Evolutionary conservation across 495 filamentous ascomycete genomes (phyloP), one percentile per base, ranked within the genome.

Genomic region (Penicillium simplicissimum): DNA sequence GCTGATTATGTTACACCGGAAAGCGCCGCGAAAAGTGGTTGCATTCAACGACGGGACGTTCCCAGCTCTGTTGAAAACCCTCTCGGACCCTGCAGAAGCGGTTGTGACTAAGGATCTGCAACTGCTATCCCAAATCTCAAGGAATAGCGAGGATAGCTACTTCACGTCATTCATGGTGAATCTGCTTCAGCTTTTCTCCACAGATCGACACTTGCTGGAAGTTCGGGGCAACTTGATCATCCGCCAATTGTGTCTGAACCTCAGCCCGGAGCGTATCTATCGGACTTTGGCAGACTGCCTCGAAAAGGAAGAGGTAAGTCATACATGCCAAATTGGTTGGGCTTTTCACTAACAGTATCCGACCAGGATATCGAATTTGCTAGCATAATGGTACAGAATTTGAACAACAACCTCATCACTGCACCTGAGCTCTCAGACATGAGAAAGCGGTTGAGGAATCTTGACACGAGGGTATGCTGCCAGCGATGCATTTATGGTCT

Each of bases 151-250:
- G 67, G 96, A 98, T 66, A 89, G 91, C 67, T 97, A 98, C 75
- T 98, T 99, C 71, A 88, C 91, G 1, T 94, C 92, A 13, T 99
- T 99, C 70, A 98, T 99, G 96, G 91, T 97, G 52, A 96, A 94
- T 65, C 81, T 99, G 4, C 81, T 99, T 11, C 94, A 97, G 66
- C 84, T 99, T 2, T 99, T 97, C 67, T 92, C 90, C 37, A 98
- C 94, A 0, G 96, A 99, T 72, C 82, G 96, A 28, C 88, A 90
- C 62, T 78, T 99, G 15, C 79, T 99, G 2, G 96, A 98, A 74
- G 94, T 90, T 13, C 84, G 96, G 17, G 96, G 96, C 8, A 99
- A 98, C 70, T 78, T 98, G 4, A 98, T 99, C 57, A 97, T 99
- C 63, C 85, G 96, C 42, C 95, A 98, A 72, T 81, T 99, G 23